Evolutionary conservation across 345 rosid species (phyloP).

Genomic region (Odontarrhena argentea): DNA sequence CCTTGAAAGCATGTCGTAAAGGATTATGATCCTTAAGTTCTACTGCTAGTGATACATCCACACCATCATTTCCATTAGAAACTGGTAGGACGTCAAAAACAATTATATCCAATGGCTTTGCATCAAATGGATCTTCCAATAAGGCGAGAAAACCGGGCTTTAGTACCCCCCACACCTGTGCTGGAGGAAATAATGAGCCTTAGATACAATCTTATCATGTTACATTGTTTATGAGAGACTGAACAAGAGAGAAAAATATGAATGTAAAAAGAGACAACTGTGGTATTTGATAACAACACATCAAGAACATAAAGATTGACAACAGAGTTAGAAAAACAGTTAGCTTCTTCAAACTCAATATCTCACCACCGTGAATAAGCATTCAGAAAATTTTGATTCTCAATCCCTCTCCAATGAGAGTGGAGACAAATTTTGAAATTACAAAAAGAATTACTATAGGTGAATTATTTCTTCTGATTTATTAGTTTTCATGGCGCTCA

Average conservation of each 20-base stretch:
- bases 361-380: constrained; percentile 12
- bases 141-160: constrained; percentile 98
- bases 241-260: constrained; percentile 17
- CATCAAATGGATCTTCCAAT: constrained; percentile 82
- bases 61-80: constrained; percentile 82
- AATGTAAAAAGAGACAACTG: constrained; percentile 19
- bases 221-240: constrained; percentile 16
- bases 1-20: constrained; percentile 90
- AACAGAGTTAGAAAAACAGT: constrained; percentile 1
- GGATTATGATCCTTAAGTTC: constrained; percentile 94
- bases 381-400: constrained; percentile 8
- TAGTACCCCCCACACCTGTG: constrained; percentile 96
- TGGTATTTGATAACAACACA: constrained; percentile 21
- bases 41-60: constrained; percentile 70
- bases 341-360: constrained; percentile 16
- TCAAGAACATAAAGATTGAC: constrained; percentile 12
- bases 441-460: constrained; percentile 7
- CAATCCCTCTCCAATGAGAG: constrained; percentile 9
- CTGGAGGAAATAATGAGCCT: constrained; percentile 48
- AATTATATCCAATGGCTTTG: constrained; percentile 83
- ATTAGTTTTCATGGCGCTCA: constrained; percentile 14
- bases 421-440: constrained; percentile 13
- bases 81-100: constrained; percentile 92
- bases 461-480: constrained; percentile 11
- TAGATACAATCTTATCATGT: constrained; percentile 29